phyloP scores from a whole-genome alignment of 179 eudicot genomes.

The Drosera spatulata region DNA sequence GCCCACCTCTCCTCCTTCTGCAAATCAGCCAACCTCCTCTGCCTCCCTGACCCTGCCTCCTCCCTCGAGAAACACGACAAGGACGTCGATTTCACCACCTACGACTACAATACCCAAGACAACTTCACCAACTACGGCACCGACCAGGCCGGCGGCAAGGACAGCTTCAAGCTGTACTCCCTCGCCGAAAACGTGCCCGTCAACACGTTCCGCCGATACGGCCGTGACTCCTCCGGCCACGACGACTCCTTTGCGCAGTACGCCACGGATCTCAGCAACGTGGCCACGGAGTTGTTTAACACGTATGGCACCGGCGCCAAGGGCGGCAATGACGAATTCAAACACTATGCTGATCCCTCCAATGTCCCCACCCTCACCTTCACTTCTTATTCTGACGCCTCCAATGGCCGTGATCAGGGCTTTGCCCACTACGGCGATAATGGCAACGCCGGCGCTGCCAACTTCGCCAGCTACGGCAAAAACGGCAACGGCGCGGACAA shows the following conservation, averaged over 20 bases:
- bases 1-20: slow-evolving; percentile 54
- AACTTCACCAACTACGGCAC: slow-evolving; percentile 65
- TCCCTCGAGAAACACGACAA: slow-evolving; percentile 9
- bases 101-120: slow-evolving; percentile 12
- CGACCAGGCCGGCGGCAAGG: slow-evolving; percentile 37
- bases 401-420: slow-evolving; percentile 29
- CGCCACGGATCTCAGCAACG: slow-evolving; percentile 48
- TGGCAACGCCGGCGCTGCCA: slow-evolving; percentile 46
- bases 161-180: slow-evolving; percentile 59
- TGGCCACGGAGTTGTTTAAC: slow-evolving; percentile 43
- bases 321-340: slow-evolving; percentile 58
- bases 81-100: no score
- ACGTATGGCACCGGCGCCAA: slow-evolving; percentile 55
- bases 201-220: slow-evolving; percentile 52
- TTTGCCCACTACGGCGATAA: slow-evolving; percentile 28
- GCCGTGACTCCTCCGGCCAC: slow-evolving; percentile 62
- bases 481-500: slow-evolving; percentile 43
- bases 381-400: slow-evolving; percentile 52
- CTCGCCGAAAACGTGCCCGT: slow-evolving; percentile 40
- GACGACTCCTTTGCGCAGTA: slow-evolving; percentile 47
- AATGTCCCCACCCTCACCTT: slow-evolving; percentile 56
- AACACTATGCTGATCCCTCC: slow-evolving; percentile 20
- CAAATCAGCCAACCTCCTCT: slow-evolving; percentile 49
- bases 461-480: slow-evolving; percentile 52
- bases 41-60: slow-evolving; percentile 29